Evolutionary conservation across 805 yeast genomes (phyloP).

Genomic region (Lachancea dasiensis): DNA sequence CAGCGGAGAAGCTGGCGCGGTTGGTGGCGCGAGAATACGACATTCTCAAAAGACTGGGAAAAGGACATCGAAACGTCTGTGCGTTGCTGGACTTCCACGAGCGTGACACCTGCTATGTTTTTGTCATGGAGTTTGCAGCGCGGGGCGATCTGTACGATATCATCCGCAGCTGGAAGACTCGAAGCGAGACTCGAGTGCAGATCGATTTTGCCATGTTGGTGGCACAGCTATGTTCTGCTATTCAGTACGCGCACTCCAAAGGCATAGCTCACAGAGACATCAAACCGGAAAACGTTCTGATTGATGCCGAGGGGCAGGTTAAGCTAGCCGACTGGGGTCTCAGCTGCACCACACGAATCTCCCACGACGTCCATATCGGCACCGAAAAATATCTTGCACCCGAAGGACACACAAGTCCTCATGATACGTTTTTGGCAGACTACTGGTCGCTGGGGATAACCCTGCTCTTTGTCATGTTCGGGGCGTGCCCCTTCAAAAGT

Average conservation of each 20-base stretch:
- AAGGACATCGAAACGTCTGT: conserved; percentile 47
- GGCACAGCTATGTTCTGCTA: conserved; percentile 46
- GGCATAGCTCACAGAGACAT: conserved; percentile 67
- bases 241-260: conserved; percentile 47
- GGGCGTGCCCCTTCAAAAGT: conserved; percentile 70
- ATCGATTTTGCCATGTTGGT: conserved; percentile 36
- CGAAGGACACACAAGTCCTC: conserved; percentile 54
- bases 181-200: conserved; percentile 7
- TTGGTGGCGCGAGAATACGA: conserved; percentile 24
- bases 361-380: conserved; percentile 46
- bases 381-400: conserved; percentile 93
- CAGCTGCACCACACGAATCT: conserved; percentile 37
- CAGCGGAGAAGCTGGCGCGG: conserved; percentile 9
- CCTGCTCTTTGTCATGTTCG: conserved; percentile 70
- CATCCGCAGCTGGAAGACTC: conserved; percentile 20
- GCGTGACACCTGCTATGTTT: conserved; percentile 43
- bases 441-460: conserved; percentile 87
- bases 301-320: conserved; percentile 45
- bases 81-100: conserved; percentile 53
- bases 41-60: conserved; percentile 37
- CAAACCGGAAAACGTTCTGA: conserved; percentile 65
- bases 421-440: conserved; percentile 74
- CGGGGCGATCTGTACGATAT: conserved; percentile 64
- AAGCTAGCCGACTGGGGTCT: conserved; percentile 75
- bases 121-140: conserved; percentile 62